Evolutionary conservation across 2,329 filamentous ascomycete genomes (phyloP), one percentile per base, ranked within the genome.

Genomic region (Fusarium coffeatum): DNA sequence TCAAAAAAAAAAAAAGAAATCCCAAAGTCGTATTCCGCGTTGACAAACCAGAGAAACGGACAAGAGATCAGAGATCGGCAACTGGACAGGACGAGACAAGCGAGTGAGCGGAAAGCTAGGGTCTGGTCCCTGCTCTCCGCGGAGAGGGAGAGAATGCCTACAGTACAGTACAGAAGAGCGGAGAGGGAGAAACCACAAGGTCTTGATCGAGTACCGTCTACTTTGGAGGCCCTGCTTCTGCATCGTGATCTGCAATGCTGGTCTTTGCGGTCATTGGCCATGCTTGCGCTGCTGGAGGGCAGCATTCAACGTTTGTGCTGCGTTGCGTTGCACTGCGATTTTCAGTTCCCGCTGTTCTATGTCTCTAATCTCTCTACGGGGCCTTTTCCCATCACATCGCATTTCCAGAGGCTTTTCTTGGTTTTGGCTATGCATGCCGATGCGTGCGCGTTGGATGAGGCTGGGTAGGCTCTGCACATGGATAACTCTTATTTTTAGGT

Each of bases 181-280:
- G 32, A 27, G 43, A 37, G 18, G 22, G 10, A 34, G 37, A 42
- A 15, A 22, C 22, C 48, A 23, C 43, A 37, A 43, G 27, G 66
- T 71, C 64, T 46, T 59, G 45, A 37, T 48, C 22, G 68, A 58
- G 68, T 70, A 70, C 51, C 20, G 16, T 56, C 58, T 71, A 71
- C 55, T 28, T 64, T 42, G 45, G 40, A 32, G 51, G 25, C 45
- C 43, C 59, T 55, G 42, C 30, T 48, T 55, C 59, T 49, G 40
- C 67, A 70, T 64, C 67, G 56, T 47, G 66, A 69, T 69, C 66
- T 64, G 45, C 18, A 45, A 63, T 59, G 43, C 54, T 49, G 53
- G 46, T 49, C 49, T 58, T 13, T n/a, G 8, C 28, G 11, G 46
- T 23, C 27, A 70, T 69, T 69, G 67, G 66, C 15, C 30, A 48